Percentiles rank a stretch among this genome's conserved stretches.
Conservation (phyloP, 805 yeast species). For the Cyberlindnera meyerae region DNA sequence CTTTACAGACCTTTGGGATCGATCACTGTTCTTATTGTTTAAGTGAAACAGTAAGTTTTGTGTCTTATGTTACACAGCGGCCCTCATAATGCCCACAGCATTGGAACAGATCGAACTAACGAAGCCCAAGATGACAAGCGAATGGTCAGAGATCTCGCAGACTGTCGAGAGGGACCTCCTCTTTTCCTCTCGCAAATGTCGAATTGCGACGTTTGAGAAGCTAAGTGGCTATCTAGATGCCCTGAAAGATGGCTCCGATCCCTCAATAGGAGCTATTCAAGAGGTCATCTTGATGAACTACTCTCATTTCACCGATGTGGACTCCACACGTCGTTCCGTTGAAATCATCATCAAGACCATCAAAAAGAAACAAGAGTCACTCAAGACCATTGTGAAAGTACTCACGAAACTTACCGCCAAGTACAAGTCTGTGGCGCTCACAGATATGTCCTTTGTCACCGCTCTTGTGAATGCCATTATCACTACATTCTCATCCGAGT, state of each 20-base stretch:
- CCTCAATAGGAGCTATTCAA: conserved; percentile 17
- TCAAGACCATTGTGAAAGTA: conserved; percentile 18
- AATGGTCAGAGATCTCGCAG: conserved; percentile 21
- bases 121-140: conserved; percentile 9
- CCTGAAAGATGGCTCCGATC: conserved; percentile 5
- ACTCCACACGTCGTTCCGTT: conserved; percentile 8
- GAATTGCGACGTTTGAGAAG: conserved; percentile 21
- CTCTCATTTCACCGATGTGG: conserved; percentile 11
- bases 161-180: conserved; percentile 20
- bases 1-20: no score
- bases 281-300: conserved; percentile 16
- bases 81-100: no score
- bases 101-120: conserved; percentile 1
- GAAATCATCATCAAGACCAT: conserved; percentile 11
- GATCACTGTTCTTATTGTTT: no score
- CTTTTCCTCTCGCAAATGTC: conserved; percentile 17
- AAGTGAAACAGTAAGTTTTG: no score
- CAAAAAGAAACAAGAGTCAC: conserved; percentile 9
- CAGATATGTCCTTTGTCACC: conserved; percentile 53
- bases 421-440: conserved; percentile 40
- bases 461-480: conserved; percentile 47
- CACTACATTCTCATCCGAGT: conserved; percentile 24
- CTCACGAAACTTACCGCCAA: conserved; percentile 29
- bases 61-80: no score
- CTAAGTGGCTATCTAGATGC: conserved; percentile 4